Evolutionary conservation across 345 rosid species (phyloP).

Genomic region (Sapria himalayana): DNA sequence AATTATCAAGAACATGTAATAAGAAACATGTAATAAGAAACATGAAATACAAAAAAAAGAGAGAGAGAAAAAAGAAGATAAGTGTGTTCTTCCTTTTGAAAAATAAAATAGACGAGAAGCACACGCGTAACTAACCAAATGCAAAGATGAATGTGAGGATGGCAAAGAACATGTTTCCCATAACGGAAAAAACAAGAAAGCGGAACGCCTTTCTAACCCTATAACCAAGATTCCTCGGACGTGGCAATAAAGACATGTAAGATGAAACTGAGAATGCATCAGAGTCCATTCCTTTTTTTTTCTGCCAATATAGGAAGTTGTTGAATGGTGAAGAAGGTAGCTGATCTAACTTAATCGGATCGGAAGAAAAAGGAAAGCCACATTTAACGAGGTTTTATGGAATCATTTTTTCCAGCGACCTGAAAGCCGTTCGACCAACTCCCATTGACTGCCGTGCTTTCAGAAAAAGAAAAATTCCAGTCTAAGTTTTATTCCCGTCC

Average conservation of each 20-base stretch:
- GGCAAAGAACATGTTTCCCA: conserved; percentile 77
- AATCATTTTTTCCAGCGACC: no score
- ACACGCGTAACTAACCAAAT: conserved; percentile 30
- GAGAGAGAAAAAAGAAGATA: background rate
- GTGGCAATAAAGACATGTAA: conserved; percentile 18
- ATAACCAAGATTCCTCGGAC: conserved; percentile 29
- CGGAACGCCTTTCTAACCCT: conserved; percentile 39
- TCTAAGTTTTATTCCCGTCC: no score
- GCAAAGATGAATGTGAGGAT: conserved; percentile 96
- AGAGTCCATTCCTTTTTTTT: conserved; percentile 35
- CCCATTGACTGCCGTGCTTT: no score
- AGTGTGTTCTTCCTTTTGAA: no score
- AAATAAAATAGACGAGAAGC: background rate
- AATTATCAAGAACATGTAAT: no score
- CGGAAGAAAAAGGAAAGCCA: no score
- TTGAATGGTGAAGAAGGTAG: no score
- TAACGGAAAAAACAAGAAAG: conserved; percentile 53
- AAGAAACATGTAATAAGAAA: background rate
- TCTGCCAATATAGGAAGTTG: no score
- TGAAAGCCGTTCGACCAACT: no score
- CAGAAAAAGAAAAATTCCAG: no score
- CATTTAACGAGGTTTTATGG: no score
- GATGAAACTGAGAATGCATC: conserved; percentile 33
- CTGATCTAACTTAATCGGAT: no score
- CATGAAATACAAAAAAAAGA: conserved; percentile 2